Percentiles rank a stretch among this genome's conserved stretches.
phyloP scores from a whole-genome alignment of 495 filamentous ascomycete genomes.

The Daldinia grandis region DNA sequence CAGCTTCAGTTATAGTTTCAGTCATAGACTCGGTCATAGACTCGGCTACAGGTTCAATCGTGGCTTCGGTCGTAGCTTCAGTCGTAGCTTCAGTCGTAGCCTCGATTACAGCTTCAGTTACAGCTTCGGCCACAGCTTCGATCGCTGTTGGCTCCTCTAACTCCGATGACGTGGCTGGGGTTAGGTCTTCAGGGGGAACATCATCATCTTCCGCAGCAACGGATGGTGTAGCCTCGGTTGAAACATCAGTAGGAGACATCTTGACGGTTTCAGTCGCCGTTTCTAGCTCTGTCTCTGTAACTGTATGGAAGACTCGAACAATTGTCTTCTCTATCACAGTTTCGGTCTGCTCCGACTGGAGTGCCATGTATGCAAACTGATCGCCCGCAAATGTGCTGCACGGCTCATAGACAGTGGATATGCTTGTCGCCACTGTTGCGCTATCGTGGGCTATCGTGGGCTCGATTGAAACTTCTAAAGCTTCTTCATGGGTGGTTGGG shows the following conservation, averaged over 20 bases:
- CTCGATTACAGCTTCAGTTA: too few relatives aligned
- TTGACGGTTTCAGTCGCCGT: constrained; percentile 36
- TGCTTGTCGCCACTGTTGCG: background rate
- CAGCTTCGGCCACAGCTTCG: too few relatives aligned
- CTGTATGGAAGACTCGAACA: constrained; percentile 50
- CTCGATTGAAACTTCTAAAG: background rate
- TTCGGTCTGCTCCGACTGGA: constrained; percentile 32
- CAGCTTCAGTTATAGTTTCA: too few relatives aligned
- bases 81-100: background rate
- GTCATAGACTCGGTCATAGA: background rate
- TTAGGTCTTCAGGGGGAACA: background rate
- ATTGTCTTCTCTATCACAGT: constrained; percentile 47
- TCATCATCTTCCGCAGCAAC: constrained; percentile 29
- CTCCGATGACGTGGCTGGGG: background rate
- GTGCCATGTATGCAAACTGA: background rate
- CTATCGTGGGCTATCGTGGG: constrained; percentile 8
- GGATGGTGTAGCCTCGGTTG: constrained; percentile 5
- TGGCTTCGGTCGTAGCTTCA: too few relatives aligned
- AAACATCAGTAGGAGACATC: constrained; percentile 37
- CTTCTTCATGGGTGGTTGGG: background rate
- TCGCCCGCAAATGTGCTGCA: constrained; percentile 27
- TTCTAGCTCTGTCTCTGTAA: constrained; percentile 47
- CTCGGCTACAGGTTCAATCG: too few relatives aligned
- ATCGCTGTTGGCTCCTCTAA: background rate
- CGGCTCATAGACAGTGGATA: constrained; percentile 39